Percentiles rank a stretch among this genome's conserved stretches.
Evolutionary conservation across 2,329 filamentous ascomycete species (phyloP).

Genomic region (Aotearoamyces nothofagi): DNA sequence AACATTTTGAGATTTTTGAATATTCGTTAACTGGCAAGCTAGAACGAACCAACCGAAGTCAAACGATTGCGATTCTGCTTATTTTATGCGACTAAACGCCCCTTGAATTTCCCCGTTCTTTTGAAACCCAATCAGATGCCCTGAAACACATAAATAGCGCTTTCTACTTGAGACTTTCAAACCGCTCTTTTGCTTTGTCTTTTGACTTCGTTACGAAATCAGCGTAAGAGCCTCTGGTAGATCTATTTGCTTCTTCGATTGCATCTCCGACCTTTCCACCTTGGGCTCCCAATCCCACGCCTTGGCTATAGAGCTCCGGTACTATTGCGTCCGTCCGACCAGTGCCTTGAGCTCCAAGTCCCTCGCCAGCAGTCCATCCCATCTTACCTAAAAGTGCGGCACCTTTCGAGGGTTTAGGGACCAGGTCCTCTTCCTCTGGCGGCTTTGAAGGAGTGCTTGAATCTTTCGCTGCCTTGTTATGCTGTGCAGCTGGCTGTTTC

Average conservation of each 20-base stretch:
- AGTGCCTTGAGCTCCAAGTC: slow-evolving; percentile 45
- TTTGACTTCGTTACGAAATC: slow-evolving; percentile 50
- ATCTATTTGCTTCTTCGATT: slow-evolving; percentile 42
- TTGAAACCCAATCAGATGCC: too few relatives aligned
- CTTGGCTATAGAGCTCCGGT: slow-evolving; percentile 49
- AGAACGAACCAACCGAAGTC: too few relatives aligned
- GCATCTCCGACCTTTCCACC: slow-evolving; percentile 58
- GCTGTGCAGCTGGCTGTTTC: slow-evolving; percentile 30
- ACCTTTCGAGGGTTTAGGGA: slow-evolving; percentile 38
- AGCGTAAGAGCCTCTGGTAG: slow-evolving; percentile 42
- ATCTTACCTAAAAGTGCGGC: slow-evolving; percentile 56
- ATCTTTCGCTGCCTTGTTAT: slow-evolving; percentile 18
- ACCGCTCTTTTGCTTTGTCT: slow-evolving; percentile 51
- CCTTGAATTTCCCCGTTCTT: too few relatives aligned
- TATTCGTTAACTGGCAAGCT: too few relatives aligned
- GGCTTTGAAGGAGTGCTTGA: slow-evolving; percentile 9
- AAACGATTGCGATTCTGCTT: too few relatives aligned
- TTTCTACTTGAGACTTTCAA: slow-evolving; percentile 34
- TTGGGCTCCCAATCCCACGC: slow-evolving; percentile 54
- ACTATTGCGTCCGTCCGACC: slow-evolving; percentile 49
- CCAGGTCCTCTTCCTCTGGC: slow-evolving; percentile 21
- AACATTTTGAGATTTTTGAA: too few relatives aligned
- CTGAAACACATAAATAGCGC: too few relatives aligned
- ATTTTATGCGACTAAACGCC: too few relatives aligned
- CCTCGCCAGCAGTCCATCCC: slow-evolving; percentile 52